Evolutionary conservation across 225 moss, liverwort and hornwort species (phyloP).

Genomic region (Climacium dendroides): DNA sequence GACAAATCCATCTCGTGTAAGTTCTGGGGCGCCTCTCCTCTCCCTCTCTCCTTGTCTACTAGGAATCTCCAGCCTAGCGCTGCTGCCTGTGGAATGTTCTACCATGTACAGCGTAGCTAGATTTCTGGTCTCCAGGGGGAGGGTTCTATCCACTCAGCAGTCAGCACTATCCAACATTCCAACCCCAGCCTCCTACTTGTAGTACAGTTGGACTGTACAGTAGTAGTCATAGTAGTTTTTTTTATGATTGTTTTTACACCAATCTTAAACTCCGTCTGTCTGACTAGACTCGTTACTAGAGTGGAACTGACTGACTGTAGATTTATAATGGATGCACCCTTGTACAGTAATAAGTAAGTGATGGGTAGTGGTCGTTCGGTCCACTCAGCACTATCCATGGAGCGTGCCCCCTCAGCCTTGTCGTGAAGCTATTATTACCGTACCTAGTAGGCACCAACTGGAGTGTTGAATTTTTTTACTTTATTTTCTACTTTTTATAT

Average conservation of each 20-base stretch:
- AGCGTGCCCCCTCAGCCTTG: too few species aligned
- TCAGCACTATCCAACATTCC: neutral
- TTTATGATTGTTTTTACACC: too few species aligned
- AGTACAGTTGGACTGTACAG: too few species aligned
- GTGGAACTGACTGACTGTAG: neutral
- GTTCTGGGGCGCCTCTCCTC: too few species aligned
- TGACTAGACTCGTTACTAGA: too few species aligned
- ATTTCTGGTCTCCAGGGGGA: neutral
- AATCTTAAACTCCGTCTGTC: too few species aligned
- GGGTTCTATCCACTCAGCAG: neutral
- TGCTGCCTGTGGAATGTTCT: neutral
- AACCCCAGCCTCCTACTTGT: too few species aligned
- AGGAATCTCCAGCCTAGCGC: neutral
- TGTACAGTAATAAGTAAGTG: too few species aligned
- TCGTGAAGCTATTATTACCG: neutral
- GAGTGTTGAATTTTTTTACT: neutral
- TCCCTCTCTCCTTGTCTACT: neutral
- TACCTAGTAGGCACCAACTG: neutral
- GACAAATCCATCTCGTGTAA: too few species aligned
- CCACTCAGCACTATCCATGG: neutral
- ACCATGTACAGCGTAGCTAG: neutral
- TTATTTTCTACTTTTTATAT: too few species aligned
- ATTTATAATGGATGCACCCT: neutral
- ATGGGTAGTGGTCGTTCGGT: neutral
- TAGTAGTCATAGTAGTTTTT: too few species aligned